Conservation (phyloP, 1,284 basidiomycete species). For the Marasmius tenuissimus region DNA sequence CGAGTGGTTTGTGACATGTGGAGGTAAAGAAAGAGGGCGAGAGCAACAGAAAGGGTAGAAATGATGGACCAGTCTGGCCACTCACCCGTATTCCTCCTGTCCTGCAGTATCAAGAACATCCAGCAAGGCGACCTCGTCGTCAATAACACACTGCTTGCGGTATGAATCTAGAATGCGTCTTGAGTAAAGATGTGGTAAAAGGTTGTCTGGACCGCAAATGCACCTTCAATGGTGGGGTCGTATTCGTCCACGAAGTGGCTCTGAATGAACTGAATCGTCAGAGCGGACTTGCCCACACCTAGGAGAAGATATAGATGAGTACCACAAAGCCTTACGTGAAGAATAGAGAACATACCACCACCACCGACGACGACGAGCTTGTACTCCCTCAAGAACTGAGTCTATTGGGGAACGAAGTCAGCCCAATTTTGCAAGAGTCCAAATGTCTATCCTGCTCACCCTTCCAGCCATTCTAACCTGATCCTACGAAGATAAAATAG, state of each 20-base stretch:
- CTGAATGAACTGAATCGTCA: slow-evolving; percentile 98
- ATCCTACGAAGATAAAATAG: background rate
- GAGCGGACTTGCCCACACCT: slow-evolving; percentile 96
- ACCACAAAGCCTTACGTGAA: background rate
- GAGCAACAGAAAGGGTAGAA: slow-evolving; percentile 4
- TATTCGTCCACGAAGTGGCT: slow-evolving; percentile 98
- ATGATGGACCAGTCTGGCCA: slow-evolving; percentile 20
- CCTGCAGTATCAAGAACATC: slow-evolving; percentile 99
- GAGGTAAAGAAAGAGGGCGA: slow-evolving; percentile 7
- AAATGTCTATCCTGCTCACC: background rate
- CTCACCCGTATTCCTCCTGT: slow-evolving; percentile 98
- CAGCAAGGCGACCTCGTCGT: slow-evolving; percentile 95
- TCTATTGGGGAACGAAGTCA: slow-evolving; percentile 42
- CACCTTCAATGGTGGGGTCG: slow-evolving; percentile 96
- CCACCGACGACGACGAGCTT: slow-evolving; percentile 98
- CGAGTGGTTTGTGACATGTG: background rate
- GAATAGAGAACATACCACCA: slow-evolving; percentile 63
- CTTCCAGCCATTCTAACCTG: slow-evolving; percentile 14
- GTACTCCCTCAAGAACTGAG: slow-evolving; percentile 92
- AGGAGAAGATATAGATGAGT: background rate
- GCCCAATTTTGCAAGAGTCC: background rate
- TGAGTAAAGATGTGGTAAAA: background rate
- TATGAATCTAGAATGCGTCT: slow-evolving; percentile 73
- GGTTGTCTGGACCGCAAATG: background rate
- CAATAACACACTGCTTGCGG: slow-evolving; percentile 94